These are phyloP conservation scores for Rhodotorula babjevae DNA, from an alignment of 768 basidiomycete species.

Conservation along the genomic window DNA sequence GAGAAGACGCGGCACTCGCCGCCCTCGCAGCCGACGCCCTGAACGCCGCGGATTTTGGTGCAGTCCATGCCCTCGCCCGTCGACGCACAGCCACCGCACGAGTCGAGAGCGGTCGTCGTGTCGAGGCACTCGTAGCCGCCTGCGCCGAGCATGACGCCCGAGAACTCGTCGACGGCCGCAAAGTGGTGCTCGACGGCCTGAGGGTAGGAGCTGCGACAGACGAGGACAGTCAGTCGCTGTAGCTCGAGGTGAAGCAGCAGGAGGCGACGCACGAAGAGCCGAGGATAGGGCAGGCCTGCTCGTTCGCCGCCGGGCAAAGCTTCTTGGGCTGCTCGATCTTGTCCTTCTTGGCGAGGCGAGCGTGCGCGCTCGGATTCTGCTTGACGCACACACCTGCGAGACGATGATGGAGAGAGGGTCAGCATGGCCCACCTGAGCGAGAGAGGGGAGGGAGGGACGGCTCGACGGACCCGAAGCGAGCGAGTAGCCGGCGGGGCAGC, in stretches of 20 bases:
- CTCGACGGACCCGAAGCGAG: conserved; percentile 7
- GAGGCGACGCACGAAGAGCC: conserved; percentile 25
- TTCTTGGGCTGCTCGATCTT: conserved; percentile 10
- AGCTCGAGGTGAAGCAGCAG: not conserved
- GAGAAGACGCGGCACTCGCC: conserved; percentile 51
- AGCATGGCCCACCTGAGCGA: too few relatives aligned
- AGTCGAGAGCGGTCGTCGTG: conserved; percentile 58
- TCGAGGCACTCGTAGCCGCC: conserved; percentile 53
- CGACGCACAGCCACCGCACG: conserved; percentile 70
- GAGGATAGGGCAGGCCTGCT: conserved; percentile 33
- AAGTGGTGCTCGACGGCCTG: conserved; percentile 26
- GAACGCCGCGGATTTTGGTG: conserved; percentile 59
- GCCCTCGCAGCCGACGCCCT: conserved; percentile 44
- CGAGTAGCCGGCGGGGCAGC: conserved; percentile 23
- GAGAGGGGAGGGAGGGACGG: not conserved
- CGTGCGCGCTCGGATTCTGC: conserved; percentile 19
- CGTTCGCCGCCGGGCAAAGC: conserved; percentile 20
- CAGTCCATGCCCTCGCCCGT: conserved; percentile 66
- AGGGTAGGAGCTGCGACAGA: conserved; percentile 2
- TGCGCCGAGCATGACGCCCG: conserved; percentile 15
- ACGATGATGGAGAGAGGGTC: not conserved
- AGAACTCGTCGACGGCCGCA: conserved; percentile 3
- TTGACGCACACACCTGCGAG: conserved; percentile 20
- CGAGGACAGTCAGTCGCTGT: not conserved
- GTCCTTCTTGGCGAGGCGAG: conserved; percentile 26